A percentile compares a stretch with the other conserved stretches of the same genome.
Conservation (phyloP, 345 rosid species). For the Eucalyptus pumila region DNA sequence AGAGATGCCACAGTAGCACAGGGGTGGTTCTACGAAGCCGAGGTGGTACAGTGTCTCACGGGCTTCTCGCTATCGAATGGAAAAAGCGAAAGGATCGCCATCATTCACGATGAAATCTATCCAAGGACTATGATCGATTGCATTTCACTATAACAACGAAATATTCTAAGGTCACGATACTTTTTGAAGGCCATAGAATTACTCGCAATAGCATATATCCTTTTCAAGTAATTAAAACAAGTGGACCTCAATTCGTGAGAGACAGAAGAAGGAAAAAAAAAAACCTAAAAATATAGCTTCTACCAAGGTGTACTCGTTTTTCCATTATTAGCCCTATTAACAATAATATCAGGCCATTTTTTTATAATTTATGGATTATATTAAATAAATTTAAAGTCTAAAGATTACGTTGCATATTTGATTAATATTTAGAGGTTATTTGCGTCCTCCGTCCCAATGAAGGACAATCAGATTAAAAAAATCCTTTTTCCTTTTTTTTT, state of each 20-base stretch:
- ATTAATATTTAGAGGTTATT: no score
- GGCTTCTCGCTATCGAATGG: not conserved
- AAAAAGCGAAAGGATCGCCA: not conserved
- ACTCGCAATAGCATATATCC: not conserved
- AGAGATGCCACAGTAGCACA: not conserved
- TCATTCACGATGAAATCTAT: not conserved
- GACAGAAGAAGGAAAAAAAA: no score
- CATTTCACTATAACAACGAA: not conserved
- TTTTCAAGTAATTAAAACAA: no score
- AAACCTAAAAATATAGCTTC: not conserved
- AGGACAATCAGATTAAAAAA: no score
- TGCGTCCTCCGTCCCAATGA: rapidly evolving
- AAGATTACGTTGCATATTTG: rapidly evolving
- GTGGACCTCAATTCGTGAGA: not conserved
- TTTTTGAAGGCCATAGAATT: not conserved
- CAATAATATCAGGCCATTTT: no score
- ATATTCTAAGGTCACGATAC: not conserved
- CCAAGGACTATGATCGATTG: no score
- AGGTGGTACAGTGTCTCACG: not conserved
- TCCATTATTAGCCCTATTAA: not conserved
- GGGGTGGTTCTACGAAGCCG: not conserved
- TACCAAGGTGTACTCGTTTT: no score
- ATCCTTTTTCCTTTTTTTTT: no score
- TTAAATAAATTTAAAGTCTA: no score
- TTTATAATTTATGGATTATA: no score